Percentiles rank a stretch among this genome's conserved stretches.
Conservation (phyloP, 148 eudicot genomes). For the Vaccinium macrocarpon region DNA sequence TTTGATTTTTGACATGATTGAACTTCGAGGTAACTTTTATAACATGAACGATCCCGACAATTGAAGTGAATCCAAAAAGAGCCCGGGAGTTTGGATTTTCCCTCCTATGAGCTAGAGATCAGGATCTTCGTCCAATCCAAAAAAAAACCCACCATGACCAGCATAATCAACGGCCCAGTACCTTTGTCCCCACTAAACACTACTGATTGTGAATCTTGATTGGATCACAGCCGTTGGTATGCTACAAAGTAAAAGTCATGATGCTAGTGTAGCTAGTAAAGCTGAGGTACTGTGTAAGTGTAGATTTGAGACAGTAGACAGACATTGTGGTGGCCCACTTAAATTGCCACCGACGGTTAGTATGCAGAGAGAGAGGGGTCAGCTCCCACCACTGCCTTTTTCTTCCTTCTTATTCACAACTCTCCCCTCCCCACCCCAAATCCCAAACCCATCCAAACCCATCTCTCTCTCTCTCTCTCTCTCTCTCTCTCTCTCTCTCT, state of each 20-base stretch:
- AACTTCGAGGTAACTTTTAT: fast-evolving
- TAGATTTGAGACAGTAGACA: neutral
- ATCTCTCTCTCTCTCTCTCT: constrained; percentile 13
- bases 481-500: constrained; percentile 11
- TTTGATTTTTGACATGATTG: too few species aligned
- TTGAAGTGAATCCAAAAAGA: neutral
- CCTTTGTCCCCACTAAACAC: neutral
- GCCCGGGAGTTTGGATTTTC: neutral
- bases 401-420: constrained; percentile 86
- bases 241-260: neutral
- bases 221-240: neutral
- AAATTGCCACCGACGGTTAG: constrained; percentile 26
- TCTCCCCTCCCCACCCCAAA: constrained; percentile 24
- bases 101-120: neutral
- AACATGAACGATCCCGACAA: neutral
- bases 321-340: constrained; percentile 15
- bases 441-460: constrained; percentile 8
- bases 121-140: neutral
- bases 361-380: neutral
- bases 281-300: neutral
- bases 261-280: neutral
- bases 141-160: neutral
- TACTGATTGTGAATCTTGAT: neutral
- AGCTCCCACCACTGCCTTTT: constrained; percentile 40
- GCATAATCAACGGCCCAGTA: neutral